Evolutionary conservation across 1,284 basidiomycete species (phyloP).

Genomic region (Cerrena zonata): DNA sequence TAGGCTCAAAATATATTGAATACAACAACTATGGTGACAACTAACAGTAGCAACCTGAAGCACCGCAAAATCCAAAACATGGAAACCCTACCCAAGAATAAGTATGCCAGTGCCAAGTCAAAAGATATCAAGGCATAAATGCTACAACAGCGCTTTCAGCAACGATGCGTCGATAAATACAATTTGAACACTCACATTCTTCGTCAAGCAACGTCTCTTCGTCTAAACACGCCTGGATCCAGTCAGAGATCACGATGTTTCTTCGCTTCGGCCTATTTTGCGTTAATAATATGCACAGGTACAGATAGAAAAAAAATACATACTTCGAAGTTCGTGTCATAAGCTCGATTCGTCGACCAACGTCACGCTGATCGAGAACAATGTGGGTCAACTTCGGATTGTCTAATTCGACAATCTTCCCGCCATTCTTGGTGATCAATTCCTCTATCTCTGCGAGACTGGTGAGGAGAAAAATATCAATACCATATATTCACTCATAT

Average conservation of each 20-base stretch:
- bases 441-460: slow-evolving; percentile 55
- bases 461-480: too few relatives aligned
- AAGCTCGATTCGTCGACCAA: slow-evolving; percentile 62
- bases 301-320: slow-evolving; percentile 18
- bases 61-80: too few relatives aligned
- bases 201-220: slow-evolving; percentile 79
- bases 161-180: background rate
- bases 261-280: slow-evolving; percentile 65
- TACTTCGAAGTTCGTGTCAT: slow-evolving; percentile 69
- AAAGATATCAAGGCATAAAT: background rate
- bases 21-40: too few relatives aligned
- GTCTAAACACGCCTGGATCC: slow-evolving; percentile 70
- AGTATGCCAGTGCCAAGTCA: too few relatives aligned
- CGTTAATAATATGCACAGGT: slow-evolving; percentile 1
- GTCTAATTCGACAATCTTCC: slow-evolving; percentile 58
- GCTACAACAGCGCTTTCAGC: background rate
- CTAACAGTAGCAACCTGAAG: too few relatives aligned
- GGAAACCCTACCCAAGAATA: too few relatives aligned
- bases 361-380: slow-evolving; percentile 73
- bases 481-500: background rate
- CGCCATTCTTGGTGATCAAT: slow-evolving; percentile 64
- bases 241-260: slow-evolving; percentile 72
- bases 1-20: too few relatives aligned
- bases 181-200: slow-evolving; percentile 45
- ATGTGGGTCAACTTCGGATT: slow-evolving; percentile 81